These are phyloP conservation scores for Mycosphaerella sp. DNA, from an alignment of 2,329 filamentous ascomycete genomes.

Conservation along the genomic window DNA sequence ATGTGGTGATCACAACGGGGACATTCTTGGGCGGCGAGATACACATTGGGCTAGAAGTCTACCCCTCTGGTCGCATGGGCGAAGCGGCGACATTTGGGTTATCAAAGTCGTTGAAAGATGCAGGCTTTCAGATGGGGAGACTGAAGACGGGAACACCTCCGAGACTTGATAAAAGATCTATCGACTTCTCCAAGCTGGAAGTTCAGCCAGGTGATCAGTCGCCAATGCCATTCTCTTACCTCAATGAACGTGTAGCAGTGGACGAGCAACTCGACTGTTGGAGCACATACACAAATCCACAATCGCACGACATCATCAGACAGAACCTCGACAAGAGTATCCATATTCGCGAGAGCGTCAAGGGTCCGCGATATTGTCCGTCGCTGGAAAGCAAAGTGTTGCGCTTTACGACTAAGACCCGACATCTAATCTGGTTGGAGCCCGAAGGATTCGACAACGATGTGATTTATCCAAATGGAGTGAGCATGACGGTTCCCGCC, in stretches of 20 bases:
- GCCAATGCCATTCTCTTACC: constrained; percentile 83
- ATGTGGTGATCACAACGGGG: constrained; percentile 90
- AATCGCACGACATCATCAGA: constrained; percentile 74
- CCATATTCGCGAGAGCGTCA: constrained; percentile 91
- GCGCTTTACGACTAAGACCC: constrained; percentile 70
- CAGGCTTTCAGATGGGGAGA: constrained; percentile 81
- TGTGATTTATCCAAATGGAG: constrained; percentile 89
- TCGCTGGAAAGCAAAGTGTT: constrained; percentile 93
- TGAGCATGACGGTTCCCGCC: constrained; percentile 92
- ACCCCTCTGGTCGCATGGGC: constrained; percentile 83
- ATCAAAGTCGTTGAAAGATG: constrained; percentile 80
- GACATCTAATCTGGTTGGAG: constrained; percentile 93
- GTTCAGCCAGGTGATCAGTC: constrained; percentile 76
- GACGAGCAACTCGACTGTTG: constrained; percentile 78
- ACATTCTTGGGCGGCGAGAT: constrained; percentile 96
- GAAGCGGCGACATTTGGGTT: constrained; percentile 89
- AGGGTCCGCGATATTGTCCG: constrained; percentile 90
- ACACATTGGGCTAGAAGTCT: constrained; percentile 77
- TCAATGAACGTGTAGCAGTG: constrained; percentile 72
- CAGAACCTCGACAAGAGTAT: constrained; percentile 92
- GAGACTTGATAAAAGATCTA: constrained; percentile 71
- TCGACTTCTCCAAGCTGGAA: constrained; percentile 68
- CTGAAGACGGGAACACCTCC: constrained; percentile 96
- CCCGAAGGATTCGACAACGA: constrained; percentile 89
- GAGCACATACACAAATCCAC: constrained; percentile 78